Evolutionary conservation across 495 filamentous ascomycete genomes (phyloP).

Genomic region (Penicillium canescens): DNA sequence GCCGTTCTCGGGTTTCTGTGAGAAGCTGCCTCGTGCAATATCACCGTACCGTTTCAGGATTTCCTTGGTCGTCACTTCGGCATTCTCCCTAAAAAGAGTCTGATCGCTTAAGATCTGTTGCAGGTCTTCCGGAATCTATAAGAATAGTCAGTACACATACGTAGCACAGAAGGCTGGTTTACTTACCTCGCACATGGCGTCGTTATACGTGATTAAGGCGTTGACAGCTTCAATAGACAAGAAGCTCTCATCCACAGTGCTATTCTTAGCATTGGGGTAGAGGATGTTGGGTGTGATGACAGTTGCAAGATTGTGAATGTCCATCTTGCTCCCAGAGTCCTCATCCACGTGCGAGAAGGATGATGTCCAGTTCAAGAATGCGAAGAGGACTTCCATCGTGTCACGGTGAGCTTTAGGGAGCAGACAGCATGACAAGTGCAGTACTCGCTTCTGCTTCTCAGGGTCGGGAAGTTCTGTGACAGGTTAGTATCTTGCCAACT

Average conservation of each 20-base stretch:
- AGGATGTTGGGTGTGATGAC: slow-evolving; percentile 97
- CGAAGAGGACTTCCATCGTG: slow-evolving; percentile 90
- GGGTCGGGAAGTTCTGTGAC: slow-evolving; percentile 73
- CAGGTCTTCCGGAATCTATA: slow-evolving; percentile 88
- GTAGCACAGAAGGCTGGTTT: neutral
- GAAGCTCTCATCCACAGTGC: slow-evolving; percentile 79
- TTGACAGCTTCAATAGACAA: slow-evolving; percentile 90
- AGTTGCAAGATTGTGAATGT: slow-evolving; percentile 97
- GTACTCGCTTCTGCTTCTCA: slow-evolving; percentile 76
- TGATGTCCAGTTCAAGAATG: slow-evolving; percentile 96
- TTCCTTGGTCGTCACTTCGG: slow-evolving; percentile 93
- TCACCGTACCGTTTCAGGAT: slow-evolving; percentile 89
- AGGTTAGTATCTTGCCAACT: slow-evolving; percentile 23
- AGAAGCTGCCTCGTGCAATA: slow-evolving; percentile 60
- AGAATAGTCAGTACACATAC: slow-evolving; percentile 12
- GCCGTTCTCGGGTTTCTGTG: slow-evolving; percentile 57
- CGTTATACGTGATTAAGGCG: slow-evolving; percentile 85
- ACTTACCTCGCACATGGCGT: slow-evolving; percentile 94
- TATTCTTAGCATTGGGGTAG: slow-evolving; percentile 68
- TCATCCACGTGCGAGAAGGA: slow-evolving; percentile 98
- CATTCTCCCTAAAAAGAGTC: slow-evolving; percentile 72
- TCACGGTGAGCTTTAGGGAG: slow-evolving; percentile 92
- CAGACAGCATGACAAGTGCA: slow-evolving; percentile 92
- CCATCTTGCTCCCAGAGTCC: slow-evolving; percentile 92
- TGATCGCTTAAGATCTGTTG: slow-evolving; percentile 82